Evolutionary conservation across 768 basidiomycete genomes (phyloP).

Genomic region (Cystobasidium onofrii): DNA sequence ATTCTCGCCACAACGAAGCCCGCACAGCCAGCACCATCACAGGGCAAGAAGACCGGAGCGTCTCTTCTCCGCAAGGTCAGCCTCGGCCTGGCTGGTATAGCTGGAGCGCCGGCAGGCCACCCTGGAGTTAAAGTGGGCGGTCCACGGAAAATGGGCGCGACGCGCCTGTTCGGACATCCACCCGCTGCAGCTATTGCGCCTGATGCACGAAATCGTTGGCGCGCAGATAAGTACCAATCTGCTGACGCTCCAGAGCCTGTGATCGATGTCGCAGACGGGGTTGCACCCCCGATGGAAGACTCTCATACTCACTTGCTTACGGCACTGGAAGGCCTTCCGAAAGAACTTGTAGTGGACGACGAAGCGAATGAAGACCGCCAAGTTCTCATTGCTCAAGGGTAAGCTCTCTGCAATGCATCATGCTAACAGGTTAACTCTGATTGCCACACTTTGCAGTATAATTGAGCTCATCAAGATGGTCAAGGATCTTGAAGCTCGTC

Average conservation of each 20-base stretch:
- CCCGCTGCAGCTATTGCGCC: not conserved
- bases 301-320: not conserved
- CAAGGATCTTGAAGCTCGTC: not conserved
- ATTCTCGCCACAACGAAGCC: not conserved
- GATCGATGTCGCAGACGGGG: not conserved
- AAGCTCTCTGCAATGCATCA: not conserved
- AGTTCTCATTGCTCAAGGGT: conserved; percentile 1
- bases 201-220: not conserved
- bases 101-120: not conserved
- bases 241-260: not conserved
- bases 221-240: not conserved
- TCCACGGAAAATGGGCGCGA: conserved; percentile 17
- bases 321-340: conserved; percentile 14
- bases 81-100: conserved; percentile 14
- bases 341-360: not conserved
- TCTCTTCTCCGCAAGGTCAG: conserved; percentile 26
- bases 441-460: not conserved
- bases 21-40: no score
- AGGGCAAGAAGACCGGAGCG: not conserved
- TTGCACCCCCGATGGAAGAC: not conserved
- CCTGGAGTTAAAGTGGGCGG: not conserved
- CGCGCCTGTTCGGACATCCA: conserved; percentile 1
- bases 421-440: not conserved
- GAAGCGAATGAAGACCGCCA: not conserved
- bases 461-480: conserved; percentile 20